Conservation (phyloP, 495 filamentous ascomycete species). For the Peziza echinospora region DNA sequence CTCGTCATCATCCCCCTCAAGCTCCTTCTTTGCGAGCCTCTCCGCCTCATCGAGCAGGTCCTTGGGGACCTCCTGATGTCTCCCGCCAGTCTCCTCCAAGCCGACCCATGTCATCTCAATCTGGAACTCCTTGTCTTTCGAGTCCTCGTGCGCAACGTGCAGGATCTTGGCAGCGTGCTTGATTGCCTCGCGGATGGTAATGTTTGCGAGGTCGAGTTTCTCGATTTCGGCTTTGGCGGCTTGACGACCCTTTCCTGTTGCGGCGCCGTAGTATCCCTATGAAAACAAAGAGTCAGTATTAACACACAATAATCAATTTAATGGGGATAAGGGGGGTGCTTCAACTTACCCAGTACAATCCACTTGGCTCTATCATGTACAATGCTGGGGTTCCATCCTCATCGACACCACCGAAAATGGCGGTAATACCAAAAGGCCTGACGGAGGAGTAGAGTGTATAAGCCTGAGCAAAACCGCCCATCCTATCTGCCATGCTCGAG, state of each 20-base stretch:
- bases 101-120: slow-evolving; percentile 98
- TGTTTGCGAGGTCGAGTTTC: slow-evolving; percentile 70
- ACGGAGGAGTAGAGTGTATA: slow-evolving; percentile 94
- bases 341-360: slow-evolving; percentile 65
- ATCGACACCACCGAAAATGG: slow-evolving; percentile 88
- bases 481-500: slow-evolving; percentile 63
- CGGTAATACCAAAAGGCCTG: slow-evolving; percentile 85
- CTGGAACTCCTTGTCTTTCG: slow-evolving; percentile 90
- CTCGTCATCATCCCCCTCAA: slow-evolving; percentile 51
- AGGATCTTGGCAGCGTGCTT: slow-evolving; percentile 95
- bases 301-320: neutral
- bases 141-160: slow-evolving; percentile 82
- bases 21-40: slow-evolving; percentile 53
- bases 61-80: slow-evolving; percentile 78
- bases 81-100: slow-evolving; percentile 25
- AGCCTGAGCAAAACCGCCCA: slow-evolving; percentile 88
- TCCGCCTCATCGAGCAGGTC: slow-evolving; percentile 79
- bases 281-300: neutral
- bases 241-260: slow-evolving; percentile 88
- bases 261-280: slow-evolving; percentile 88
- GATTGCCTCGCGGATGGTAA: slow-evolving; percentile 70
- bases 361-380: slow-evolving; percentile 98
- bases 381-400: slow-evolving; percentile 73
- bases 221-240: slow-evolving; percentile 93
- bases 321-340: neutral